Evolutionary conservation across 140 eudicot species (phyloP), one percentile per base, ranked within the genome.

Genomic region (Oenanthe javanica): DNA sequence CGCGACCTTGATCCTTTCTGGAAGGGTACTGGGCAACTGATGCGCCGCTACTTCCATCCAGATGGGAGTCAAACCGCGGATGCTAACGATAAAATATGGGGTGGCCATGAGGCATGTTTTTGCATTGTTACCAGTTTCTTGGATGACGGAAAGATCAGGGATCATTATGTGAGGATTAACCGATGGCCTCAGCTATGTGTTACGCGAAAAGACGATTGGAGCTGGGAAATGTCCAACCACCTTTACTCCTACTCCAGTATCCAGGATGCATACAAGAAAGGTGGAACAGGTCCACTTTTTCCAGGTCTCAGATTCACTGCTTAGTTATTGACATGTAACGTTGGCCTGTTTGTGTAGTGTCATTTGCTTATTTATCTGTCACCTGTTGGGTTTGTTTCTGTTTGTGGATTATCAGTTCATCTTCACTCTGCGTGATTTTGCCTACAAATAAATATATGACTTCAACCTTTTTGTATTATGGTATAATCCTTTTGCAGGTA

Each of bases 101-200:
- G 98, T 31, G 98, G 97, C 51, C 98, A 94, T 23, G 98, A 92
- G 79, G 85, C 87, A 6, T 87, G 91, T 81, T 92, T 86, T 83
- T 84, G 94, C 50, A 76, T 89, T 0, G 90, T 94, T 15, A 94
- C 98, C 47, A 88, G 96, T 54, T 71, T 90, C 42, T 36, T 82
- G 40, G 89, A 78, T 5, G 87, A 87, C 45, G 97, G 96, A 57
- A 90, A 85, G 63, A 90, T 94, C 19, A 82, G 97, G 77, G 85
- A 89, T 38, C 93, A 94, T 83, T 92, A 94, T 64, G 96, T 94
- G 55, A 89, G 98, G 85, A 89, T 92, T 8, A 94, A 94, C 87
- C 87, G 96, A 16, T 90, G 91, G 98, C 94, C 94, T 7, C 86
- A 77, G 31, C 25, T 94, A 82, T 50, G 4, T 15, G 77, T 94